A percentile compares a stretch with the other conserved stretches of the same genome.
Evolutionary conservation across 2,329 filamentous ascomycete species (phyloP).

Genomic region (Lachnellula subtilissima): DNA sequence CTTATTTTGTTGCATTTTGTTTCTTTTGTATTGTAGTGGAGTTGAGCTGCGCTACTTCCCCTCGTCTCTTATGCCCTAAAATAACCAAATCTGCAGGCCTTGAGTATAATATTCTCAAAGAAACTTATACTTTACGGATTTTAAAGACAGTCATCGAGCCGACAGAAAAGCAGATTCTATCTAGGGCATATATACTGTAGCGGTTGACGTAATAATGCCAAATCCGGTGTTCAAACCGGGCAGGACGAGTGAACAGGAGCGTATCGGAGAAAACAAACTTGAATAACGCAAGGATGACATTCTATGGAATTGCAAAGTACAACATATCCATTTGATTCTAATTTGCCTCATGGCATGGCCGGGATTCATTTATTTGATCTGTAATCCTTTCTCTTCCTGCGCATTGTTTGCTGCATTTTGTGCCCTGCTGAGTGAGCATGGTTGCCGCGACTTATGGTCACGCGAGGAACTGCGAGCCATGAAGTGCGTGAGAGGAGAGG

Average conservation of each 20-base stretch:
- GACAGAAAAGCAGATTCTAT: background rate
- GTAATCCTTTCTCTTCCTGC: background rate
- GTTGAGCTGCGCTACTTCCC: constrained; percentile 12
- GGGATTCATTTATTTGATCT: background rate
- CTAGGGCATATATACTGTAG: background rate
- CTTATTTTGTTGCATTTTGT: constrained; percentile 6
- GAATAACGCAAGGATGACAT: constrained; percentile 9
- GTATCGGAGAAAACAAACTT: constrained; percentile 8
- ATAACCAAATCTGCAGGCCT: constrained; percentile 11
- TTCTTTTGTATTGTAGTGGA: constrained; percentile 8
- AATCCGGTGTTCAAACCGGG: constrained; percentile 2
- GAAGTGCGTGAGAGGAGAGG: constrained; percentile 49
- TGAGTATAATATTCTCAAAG: background rate
- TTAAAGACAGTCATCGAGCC: background rate
- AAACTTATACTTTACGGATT: background rate
- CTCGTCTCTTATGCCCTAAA: constrained; percentile 6
- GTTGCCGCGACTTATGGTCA: background rate
- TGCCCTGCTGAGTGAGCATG: constrained; percentile 5
- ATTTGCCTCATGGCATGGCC: background rate
- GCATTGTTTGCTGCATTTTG: constrained; percentile 11
- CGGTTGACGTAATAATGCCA: background rate
- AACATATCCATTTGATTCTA: constrained; percentile 12
- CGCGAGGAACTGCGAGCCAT: background rate
- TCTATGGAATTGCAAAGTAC: constrained; percentile 21
- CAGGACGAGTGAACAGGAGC: constrained; percentile 5